phyloP scores from a whole-genome alignment of 257 asterid genomes.

The Gentiana straminea region DNA sequence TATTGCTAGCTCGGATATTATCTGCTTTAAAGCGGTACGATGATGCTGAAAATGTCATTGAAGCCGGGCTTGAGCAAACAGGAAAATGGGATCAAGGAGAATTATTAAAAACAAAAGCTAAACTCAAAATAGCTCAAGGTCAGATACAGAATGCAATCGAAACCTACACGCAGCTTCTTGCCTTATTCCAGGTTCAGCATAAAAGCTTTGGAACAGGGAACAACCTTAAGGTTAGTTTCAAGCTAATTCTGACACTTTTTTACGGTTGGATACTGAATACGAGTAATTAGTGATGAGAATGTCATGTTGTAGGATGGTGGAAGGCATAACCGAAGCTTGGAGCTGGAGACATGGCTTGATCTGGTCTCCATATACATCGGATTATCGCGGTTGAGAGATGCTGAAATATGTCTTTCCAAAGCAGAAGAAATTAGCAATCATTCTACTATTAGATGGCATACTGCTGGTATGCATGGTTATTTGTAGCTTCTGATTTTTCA shows the following conservation, averaged over 20 bases:
- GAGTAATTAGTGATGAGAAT: too few species aligned
- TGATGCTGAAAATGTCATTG: constrained; percentile 49
- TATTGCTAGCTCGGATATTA: constrained; percentile 63
- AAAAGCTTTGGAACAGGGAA: constrained; percentile 46
- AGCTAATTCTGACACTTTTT: neutral
- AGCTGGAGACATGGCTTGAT: constrained; percentile 78
- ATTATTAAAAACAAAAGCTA: constrained; percentile 74
- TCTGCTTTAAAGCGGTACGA: constrained; percentile 65
- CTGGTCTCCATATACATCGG: constrained; percentile 71
- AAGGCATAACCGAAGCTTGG: constrained; percentile 32
- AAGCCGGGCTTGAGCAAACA: constrained; percentile 67
- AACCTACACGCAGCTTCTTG: constrained; percentile 65
- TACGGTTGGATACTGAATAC: too few species aligned
- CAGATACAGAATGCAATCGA: constrained; percentile 56
- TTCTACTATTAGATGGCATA: constrained; percentile 71
- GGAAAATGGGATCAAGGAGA: constrained; percentile 83
- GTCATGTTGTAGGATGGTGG: constrained; percentile 26
- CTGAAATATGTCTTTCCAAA: constrained; percentile 71
- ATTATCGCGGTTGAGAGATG: constrained; percentile 67
- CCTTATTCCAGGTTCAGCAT: constrained; percentile 62
- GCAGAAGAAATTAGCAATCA: constrained; percentile 36
- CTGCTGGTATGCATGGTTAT: constrained; percentile 38
- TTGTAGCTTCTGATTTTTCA: constrained; percentile 1
- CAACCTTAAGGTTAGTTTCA: constrained; percentile 35
- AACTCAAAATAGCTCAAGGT: constrained; percentile 67